phyloP scores from a whole-genome alignment of 129 eudicot species.

The Flaveria linearis region DNA sequence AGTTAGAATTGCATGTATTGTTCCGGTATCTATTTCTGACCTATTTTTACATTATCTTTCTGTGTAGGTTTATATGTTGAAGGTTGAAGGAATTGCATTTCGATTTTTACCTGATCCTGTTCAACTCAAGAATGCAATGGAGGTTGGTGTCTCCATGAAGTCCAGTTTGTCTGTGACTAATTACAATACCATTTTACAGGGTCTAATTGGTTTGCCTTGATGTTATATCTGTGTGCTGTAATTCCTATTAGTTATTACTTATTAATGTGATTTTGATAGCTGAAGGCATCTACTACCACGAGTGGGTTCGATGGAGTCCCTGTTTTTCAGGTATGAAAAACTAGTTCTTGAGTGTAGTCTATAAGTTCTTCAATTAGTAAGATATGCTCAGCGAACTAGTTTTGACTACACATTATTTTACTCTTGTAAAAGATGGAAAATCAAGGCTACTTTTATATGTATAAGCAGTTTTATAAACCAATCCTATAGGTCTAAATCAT shows the following conservation, averaged over 20 bases:
- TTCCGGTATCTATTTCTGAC: neutral
- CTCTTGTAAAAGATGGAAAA: neutral
- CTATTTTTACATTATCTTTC: neutral
- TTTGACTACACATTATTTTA: neutral
- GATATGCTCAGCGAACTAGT: neutral
- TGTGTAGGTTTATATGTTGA: constrained; percentile 77
- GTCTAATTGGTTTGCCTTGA: neutral
- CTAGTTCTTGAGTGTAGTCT: neutral
- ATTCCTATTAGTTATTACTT: constrained; percentile 14
- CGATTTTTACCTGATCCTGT: constrained; percentile 97
- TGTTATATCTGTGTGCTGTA: constrained; percentile 16
- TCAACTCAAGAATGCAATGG: constrained; percentile 88
- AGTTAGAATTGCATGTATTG: neutral
- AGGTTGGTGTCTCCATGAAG: constrained; percentile 42
- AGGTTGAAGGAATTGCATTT: constrained; percentile 95
- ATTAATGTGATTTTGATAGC: constrained; percentile 41
- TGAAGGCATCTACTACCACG: constrained; percentile 64
- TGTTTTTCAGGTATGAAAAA: constrained; percentile 76
- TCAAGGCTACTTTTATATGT: neutral
- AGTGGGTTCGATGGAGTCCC: constrained; percentile 95
- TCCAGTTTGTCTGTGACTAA: neutral
- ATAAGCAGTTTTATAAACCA: neutral
- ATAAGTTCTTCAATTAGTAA: neutral
- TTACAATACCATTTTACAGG: neutral
- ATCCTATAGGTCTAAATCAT: constrained; percentile 6